phyloP scores from a whole-genome alignment of 2,329 filamentous ascomycete species.

The Cordyceps cateniannulata region DNA sequence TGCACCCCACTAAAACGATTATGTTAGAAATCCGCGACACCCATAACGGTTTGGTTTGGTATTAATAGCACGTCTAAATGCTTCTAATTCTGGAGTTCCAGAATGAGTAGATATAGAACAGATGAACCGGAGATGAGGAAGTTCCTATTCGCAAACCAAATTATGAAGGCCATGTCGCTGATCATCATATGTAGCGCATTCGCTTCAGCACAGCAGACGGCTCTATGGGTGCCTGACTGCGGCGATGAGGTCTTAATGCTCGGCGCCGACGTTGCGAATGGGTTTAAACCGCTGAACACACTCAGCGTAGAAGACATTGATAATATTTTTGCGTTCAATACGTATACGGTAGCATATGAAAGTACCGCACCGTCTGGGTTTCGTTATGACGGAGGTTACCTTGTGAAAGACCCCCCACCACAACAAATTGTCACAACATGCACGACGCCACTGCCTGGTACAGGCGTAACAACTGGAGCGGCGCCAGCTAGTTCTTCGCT shows the following conservation, averaged over 20 bases:
- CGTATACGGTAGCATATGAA: not conserved
- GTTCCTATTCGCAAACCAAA: not conserved
- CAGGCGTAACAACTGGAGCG: slow-evolving; percentile 76
- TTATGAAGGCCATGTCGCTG: not conserved
- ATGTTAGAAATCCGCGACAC: too few relatives aligned
- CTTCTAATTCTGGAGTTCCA: not conserved
- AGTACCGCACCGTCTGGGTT: not conserved
- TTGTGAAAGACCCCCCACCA: not conserved
- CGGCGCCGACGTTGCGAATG: not conserved
- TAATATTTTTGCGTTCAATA: not conserved
- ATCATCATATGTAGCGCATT: not conserved
- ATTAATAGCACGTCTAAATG: too few relatives aligned
- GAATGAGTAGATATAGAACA: not conserved
- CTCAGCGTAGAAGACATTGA: not conserved
- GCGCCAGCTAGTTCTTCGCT: slow-evolving; percentile 44
- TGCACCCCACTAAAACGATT: too few relatives aligned
- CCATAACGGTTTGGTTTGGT: too few relatives aligned
- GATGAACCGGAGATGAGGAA: not conserved
- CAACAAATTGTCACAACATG: not conserved
- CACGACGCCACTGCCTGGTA: not conserved
- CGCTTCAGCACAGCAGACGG: not conserved
- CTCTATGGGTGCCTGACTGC: not conserved
- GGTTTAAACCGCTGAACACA: not conserved
- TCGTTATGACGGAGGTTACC: not conserved
- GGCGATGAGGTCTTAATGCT: not conserved